phyloP scores from a whole-genome alignment of 2,329 filamentous ascomycete genomes.

The Chaetomium sp. region DNA sequence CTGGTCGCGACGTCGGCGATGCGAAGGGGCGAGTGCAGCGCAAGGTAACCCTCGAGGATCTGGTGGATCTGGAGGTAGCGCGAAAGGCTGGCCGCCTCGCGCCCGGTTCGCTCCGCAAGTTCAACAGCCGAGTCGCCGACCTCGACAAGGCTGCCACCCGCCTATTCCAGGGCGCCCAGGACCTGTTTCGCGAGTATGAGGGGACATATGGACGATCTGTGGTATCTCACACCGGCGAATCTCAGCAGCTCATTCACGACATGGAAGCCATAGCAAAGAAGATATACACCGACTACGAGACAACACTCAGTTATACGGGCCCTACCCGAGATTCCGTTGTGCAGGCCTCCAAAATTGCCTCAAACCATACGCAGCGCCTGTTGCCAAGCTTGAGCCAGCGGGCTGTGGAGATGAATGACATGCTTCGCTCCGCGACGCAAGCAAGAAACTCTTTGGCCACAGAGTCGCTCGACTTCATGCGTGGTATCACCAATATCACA shows the following conservation, averaged over 20 bases:
- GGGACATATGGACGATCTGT: constrained; percentile 58
- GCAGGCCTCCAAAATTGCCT: constrained; percentile 65
- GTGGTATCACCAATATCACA: constrained; percentile 78
- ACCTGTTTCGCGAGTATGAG: constrained; percentile 65
- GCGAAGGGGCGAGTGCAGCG: constrained; percentile 48
- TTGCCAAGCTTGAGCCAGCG: constrained; percentile 61
- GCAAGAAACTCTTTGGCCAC: constrained; percentile 68
- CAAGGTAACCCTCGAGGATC: constrained; percentile 67
- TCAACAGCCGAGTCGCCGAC: constrained; percentile 61
- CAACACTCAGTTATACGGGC: constrained; percentile 68
- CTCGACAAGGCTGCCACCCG: constrained; percentile 62
- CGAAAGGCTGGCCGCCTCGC: constrained; percentile 71
- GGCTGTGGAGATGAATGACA: constrained; percentile 62
- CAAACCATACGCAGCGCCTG: constrained; percentile 63
- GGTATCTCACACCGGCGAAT: constrained; percentile 62
- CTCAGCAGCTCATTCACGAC: constrained; percentile 73
- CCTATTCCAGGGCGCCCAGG: constrained; percentile 63
- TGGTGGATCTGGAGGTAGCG: constrained; percentile 74
- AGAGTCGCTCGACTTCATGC: constrained; percentile 74
- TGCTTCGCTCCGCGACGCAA: constrained; percentile 61
- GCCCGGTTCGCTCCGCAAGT: constrained; percentile 58
- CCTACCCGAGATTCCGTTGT: constrained; percentile 62
- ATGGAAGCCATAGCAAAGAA: constrained; percentile 85
- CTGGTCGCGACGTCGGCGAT: constrained; percentile 46
- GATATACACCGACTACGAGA: constrained; percentile 82